These are phyloP conservation scores for Xylariaceae sp. DNA, from an alignment of 2,329 filamentous ascomycete genomes.

Conservation along the genomic window DNA sequence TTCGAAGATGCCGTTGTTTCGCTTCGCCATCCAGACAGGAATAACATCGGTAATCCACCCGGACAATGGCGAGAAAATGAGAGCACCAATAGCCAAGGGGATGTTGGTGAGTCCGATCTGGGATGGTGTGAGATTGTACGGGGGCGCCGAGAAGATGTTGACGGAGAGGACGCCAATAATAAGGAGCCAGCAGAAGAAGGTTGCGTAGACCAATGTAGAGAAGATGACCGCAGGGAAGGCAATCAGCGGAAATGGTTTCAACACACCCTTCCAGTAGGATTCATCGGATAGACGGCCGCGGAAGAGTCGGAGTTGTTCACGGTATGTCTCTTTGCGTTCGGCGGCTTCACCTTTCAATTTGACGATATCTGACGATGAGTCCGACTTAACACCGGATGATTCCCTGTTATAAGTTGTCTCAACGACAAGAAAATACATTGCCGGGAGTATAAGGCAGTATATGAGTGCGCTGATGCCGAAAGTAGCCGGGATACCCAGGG, in stretches of 20 bases:
- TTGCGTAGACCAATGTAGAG: slow-evolving; percentile 31
- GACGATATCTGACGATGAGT: slow-evolving; percentile 10
- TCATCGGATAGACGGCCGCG: slow-evolving; percentile 33
- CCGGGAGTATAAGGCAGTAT: slow-evolving; percentile 43
- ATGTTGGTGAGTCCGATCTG: slow-evolving; percentile 31
- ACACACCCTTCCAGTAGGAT: slow-evolving; percentile 30
- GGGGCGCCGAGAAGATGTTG: slow-evolving; percentile 26
- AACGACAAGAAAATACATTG: slow-evolving; percentile 48
- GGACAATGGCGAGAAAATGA: slow-evolving; percentile 29
- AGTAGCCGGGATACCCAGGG: slow-evolving; percentile 39
- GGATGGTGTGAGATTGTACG: slow-evolving; percentile 28
- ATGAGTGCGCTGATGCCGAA: slow-evolving; percentile 45
- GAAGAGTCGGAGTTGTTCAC: slow-evolving; percentile 30
- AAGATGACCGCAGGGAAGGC: slow-evolving; percentile 32
- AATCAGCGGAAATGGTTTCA: slow-evolving; percentile 35
- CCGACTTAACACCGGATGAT: slow-evolving; percentile 2
- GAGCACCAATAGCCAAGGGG: slow-evolving; percentile 24
- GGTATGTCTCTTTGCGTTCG: slow-evolving; percentile 25
- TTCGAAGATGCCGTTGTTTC: slow-evolving; percentile 29
- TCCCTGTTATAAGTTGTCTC: slow-evolving; percentile 43
- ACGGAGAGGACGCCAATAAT: slow-evolving; percentile 31
- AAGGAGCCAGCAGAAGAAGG: slow-evolving; percentile 31
- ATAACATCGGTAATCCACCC: slow-evolving; percentile 31
- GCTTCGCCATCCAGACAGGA: slow-evolving; percentile 30
- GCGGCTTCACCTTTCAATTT: slow-evolving; percentile 19